Evolutionary conservation across 2,329 filamentous ascomycete genomes (phyloP).

Genomic region (Sclerotinia trifoliorum): DNA sequence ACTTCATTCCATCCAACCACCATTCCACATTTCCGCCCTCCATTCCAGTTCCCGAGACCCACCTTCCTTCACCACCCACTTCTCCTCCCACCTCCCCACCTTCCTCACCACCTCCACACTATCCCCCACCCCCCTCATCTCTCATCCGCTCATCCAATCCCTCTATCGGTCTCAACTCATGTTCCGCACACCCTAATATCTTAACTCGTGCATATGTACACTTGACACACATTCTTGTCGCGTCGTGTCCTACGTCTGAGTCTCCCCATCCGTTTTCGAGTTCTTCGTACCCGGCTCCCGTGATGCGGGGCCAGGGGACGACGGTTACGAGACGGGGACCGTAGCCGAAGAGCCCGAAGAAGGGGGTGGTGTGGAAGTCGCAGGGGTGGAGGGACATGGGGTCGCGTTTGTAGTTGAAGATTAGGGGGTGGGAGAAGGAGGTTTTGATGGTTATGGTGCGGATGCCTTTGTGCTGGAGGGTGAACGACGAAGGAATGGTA

Average conservation of each 20-base stretch:
- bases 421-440: constrained; percentile 36
- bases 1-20: no score
- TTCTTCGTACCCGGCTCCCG: constrained; percentile 31
- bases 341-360: constrained; percentile 36
- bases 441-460: constrained; percentile 31
- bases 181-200: constrained; percentile 30
- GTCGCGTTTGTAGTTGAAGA: constrained; percentile 34
- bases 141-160: constrained; percentile 26
- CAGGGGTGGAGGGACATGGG: constrained; percentile 25
- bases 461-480: constrained; percentile 12
- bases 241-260: not conserved
- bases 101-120: constrained; percentile 18
- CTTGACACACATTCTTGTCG: constrained; percentile 34
- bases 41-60: no score
- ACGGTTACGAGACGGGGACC: constrained; percentile 28
- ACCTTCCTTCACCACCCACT: not conserved
- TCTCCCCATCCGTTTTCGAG: constrained; percentile 28
- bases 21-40: no score
- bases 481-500: not conserved
- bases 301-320: constrained; percentile 21
- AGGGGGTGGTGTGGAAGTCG: constrained; percentile 31
- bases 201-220: constrained; percentile 32
- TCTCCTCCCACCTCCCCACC: constrained; percentile 1
- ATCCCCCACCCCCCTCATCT: constrained; percentile 18
- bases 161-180: constrained; percentile 22